These are phyloP conservation scores for Thuidium tamariscinum DNA, from an alignment of 225 moss, liverwort and hornwort genomes.

Conservation along the genomic window DNA sequence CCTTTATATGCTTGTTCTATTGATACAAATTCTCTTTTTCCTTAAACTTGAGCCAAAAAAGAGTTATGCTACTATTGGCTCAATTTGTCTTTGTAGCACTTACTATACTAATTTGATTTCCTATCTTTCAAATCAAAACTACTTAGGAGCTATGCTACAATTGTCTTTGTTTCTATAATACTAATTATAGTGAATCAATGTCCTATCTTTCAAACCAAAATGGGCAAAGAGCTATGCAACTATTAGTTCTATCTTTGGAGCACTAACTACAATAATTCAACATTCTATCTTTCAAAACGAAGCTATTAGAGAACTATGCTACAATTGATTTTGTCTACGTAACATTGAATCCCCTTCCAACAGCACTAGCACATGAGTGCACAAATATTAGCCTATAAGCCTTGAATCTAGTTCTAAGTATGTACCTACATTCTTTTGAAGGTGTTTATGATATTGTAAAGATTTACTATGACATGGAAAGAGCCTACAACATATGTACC, in stretches of 20 bases:
- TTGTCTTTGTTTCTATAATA: accelerated
- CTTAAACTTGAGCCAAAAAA: not conserved
- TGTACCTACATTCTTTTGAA: too few relatives aligned
- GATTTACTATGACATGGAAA: too few relatives aligned
- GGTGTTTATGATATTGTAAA: too few relatives aligned
- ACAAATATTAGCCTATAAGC: too few relatives aligned
- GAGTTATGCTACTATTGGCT: not conserved
- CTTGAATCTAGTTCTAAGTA: too few relatives aligned
- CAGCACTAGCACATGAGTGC: accelerated
- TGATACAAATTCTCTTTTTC: accelerated
- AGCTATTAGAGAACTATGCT: not conserved
- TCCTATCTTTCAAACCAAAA: not conserved
- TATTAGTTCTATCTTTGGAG: accelerated
- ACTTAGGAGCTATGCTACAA: accelerated
- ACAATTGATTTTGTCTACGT: not conserved
- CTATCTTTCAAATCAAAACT: not conserved
- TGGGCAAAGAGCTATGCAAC: not conserved
- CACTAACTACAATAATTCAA: not conserved
- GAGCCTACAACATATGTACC: too few relatives aligned
- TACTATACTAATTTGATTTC: accelerated
- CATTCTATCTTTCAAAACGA: not conserved
- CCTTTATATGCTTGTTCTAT: not conserved
- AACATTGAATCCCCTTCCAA: too few relatives aligned
- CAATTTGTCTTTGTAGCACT: accelerated
- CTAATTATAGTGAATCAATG: accelerated